Base-by-base conservation (phyloP, 2,329 filamentous ascomycete species). In the Cryphonectria carpinicola region DNA sequence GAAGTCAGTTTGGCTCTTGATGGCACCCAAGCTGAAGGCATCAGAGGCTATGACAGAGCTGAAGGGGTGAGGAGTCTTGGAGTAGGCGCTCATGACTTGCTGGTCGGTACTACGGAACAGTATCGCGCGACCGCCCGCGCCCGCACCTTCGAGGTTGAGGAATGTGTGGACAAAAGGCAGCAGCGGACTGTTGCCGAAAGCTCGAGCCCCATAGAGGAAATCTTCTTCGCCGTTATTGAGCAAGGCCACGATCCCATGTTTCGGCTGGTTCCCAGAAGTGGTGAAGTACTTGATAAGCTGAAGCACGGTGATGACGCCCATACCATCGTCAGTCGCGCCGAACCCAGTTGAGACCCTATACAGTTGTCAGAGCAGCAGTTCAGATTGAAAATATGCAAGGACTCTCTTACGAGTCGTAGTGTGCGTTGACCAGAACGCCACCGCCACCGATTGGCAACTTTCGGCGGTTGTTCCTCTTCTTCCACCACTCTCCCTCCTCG, bases 171-270 rank as follows among this genome's bases (percentile, higher is more conserved):
- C 88, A 70, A 97, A 92, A 67, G 89, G 89, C 14, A 93, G 89
- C 73, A 97, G 85, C 0, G 94, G 93, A 78, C 95, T 94, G 74
- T 94, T 90, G 39, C 92, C 90, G 77, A 97, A 98, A 7, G 92
- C 94, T 72, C 89, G 88, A 8, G 95, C 94, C 0, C 96, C 96
- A 74, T 97, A 93, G 14, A 98, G 84, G 49, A 90, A 96, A 77
- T 98, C 95, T 79, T 99, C 96, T 78, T 99, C 96, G 49, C 93
- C 95, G 77, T 98, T 98, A 84, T 99, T 99, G 78, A 98, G 87
- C 39, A 98, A 86, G 13, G 94, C 86, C 19, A 98, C 88, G 60
- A 99, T 87, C 1, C 95, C 95, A 75, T 91, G 89, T 76, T 89
- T 91, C 1, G 95, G 95, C 77, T 89, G 89, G 74, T 93, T 89